Conservation (phyloP, 129 eudicot genomes). For the Escallonia rubra region DNA sequence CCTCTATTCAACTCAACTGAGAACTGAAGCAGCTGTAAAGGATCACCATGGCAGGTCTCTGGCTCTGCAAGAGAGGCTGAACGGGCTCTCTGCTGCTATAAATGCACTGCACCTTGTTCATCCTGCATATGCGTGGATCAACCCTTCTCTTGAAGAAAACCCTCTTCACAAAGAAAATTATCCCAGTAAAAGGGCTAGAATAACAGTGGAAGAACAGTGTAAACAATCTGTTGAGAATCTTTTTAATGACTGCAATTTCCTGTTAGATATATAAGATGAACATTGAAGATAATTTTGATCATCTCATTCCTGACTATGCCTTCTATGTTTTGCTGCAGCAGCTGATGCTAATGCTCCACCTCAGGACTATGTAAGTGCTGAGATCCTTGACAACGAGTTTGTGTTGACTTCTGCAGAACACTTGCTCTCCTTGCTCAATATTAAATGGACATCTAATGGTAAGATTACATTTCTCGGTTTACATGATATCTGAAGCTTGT, state of each 20-base stretch:
- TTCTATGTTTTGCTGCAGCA: constrained; percentile 30
- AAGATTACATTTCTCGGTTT: constrained; percentile 10
- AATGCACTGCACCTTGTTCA: constrained; percentile 88
- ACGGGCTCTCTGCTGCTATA: constrained; percentile 87
- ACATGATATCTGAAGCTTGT: neutral
- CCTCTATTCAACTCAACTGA: constrained; percentile 57
- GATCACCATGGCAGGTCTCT: constrained; percentile 54
- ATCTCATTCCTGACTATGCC: neutral
- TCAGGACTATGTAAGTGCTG: constrained; percentile 51
- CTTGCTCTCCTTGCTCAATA: constrained; percentile 65
- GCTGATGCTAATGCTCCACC: constrained; percentile 36
- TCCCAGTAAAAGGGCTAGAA: constrained; percentile 84
- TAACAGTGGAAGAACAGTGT: constrained; percentile 51
- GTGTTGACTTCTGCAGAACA: constrained; percentile 85
- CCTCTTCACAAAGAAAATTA: constrained; percentile 36
- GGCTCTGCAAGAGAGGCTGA: constrained; percentile 78
- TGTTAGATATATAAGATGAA: too few species aligned
- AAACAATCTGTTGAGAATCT: constrained; percentile 12
- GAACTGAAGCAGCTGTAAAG: constrained; percentile 54
- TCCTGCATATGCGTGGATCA: constrained; percentile 91
- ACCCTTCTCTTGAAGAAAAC: constrained; percentile 37
- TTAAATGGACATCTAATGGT: constrained; percentile 80
- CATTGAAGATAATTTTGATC: too few species aligned
- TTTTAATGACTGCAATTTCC: too few species aligned
- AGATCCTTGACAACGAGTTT: constrained; percentile 85